A percentile compares a stretch with the other conserved stretches of the same genome.
Conservation (phyloP, 2,329 filamentous ascomycete species). For the Talaromyces sp. region DNA sequence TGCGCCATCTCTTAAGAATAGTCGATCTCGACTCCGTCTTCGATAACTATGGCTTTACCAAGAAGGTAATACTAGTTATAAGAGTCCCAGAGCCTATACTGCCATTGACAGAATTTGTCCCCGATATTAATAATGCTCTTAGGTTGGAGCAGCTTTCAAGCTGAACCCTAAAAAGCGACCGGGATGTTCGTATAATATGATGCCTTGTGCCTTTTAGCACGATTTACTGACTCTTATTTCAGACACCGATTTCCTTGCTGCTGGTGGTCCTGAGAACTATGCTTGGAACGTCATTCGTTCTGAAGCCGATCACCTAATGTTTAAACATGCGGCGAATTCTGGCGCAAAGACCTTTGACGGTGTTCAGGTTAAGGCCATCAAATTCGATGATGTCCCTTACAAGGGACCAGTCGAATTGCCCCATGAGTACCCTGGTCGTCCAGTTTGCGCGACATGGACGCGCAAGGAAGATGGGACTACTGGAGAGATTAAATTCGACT, state of each 20-base stretch:
- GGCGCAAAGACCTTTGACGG: conserved; percentile 41
- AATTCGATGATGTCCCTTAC: neutral
- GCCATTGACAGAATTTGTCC: neutral
- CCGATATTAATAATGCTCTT: neutral
- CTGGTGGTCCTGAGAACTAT: conserved; percentile 24
- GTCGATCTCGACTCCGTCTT: neutral
- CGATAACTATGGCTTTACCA: neutral
- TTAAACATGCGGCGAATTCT: conserved; percentile 35
- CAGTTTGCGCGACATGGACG: neutral
- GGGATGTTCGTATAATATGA: neutral
- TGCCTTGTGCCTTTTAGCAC: neutral
- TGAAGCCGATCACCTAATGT: conserved; percentile 42
- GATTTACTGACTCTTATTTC: neutral
- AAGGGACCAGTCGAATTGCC: neutral
- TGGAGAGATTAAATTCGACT: conserved; percentile 42
- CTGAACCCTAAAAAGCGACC: neutral
- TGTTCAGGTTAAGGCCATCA: conserved; percentile 24
- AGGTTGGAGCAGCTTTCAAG: neutral
- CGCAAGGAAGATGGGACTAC: conserved; percentile 22
- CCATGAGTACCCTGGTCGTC: neutral
- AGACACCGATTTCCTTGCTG: conserved; percentile 42
- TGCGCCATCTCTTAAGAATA: conserved; percentile 32
- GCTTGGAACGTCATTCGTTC: conserved; percentile 45
- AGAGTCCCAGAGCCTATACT: neutral
- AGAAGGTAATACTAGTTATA: neutral